Evolutionary conservation across 345 rosid species (phyloP), one percentile per base, ranked within the genome.

Genomic region (Pseudoturritis turrita): DNA sequence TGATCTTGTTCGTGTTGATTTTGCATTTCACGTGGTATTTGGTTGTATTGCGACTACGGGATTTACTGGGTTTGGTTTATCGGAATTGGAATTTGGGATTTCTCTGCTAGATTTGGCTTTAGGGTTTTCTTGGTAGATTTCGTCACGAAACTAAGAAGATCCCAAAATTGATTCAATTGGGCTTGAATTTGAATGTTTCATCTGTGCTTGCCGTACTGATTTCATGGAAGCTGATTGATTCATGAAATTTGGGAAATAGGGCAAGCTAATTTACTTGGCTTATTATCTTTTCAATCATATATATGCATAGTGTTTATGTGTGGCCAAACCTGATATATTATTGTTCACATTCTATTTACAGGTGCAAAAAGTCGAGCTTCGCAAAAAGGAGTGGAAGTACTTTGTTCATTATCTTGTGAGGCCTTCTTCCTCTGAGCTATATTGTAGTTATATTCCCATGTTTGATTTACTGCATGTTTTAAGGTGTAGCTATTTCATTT

Each of bases 361-460:
- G 99, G 85, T 95, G 80, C 96, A 91, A 79, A 89, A 86, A 63
- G 89, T 83, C 29, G 98, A 91, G 82, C 80, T 86, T 41, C 90
- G 98, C 11, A 95, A 88, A 81, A 90, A 92, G 78, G 99, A 95
- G 65, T 85, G 99, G 96, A 83, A 77, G 83, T 95, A 87, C 83
- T 89, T 86, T 76, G 99, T 92, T 72, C 99, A 92, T 76, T 95
- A 95, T 80, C 97, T 92, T 44, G 98, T 92, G 80, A 87, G 99
- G 53, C 68, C 31, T 63, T 41, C 31, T 59, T 51, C 70, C 61
- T 68, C 21, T 55, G 2, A 58, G 39, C 8, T 59, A 65, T 59
- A 65, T 40, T 45, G 10, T 23, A 29, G 61, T 56, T 65, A 23
- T 18, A 57, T 71, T 53, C 17, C n/a, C 22, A 5, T 57, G 56